Conservation (phyloP, 2,329 filamentous ascomycete genomes). For the Clonostachys sp. region DNA sequence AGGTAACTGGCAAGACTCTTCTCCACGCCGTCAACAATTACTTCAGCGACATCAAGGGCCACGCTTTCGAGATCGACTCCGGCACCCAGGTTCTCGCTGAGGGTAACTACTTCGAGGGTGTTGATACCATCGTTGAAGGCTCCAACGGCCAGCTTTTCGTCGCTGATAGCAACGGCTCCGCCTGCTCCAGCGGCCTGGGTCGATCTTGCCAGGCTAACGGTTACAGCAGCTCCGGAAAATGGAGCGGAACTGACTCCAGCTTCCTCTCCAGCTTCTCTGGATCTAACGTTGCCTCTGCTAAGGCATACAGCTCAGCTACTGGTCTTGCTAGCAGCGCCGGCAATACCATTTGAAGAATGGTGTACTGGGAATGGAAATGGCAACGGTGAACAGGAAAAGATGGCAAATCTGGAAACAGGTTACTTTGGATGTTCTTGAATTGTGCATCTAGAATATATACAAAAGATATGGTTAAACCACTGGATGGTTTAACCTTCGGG, state of each 20-base stretch:
- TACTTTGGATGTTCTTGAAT: too few species aligned
- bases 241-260: neutral
- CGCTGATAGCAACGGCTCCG: too few species aligned
- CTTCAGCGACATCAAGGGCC: conserved; percentile 48
- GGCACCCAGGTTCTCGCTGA: conserved; percentile 44
- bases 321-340: too few species aligned
- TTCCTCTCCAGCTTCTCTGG: neutral
- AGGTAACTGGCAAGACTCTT: conserved; percentile 49
- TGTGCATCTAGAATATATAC: too few species aligned
- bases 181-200: neutral
- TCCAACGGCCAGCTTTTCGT: too few species aligned
- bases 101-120: conserved; percentile 54
- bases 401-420: too few species aligned
- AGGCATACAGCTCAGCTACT: neutral
- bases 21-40: conserved; percentile 61
- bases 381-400: too few species aligned
- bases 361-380: too few species aligned
- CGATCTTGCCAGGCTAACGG: neutral
- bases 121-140: conserved; percentile 20
- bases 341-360: too few species aligned
- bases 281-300: neutral
- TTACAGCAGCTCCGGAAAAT: neutral
- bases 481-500: too few species aligned
- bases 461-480: too few species aligned
- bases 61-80: conserved; percentile 50